Percentiles rank a stretch among this genome's conserved stretches.
Conservation (phyloP, 1,284 basidiomycete species). For the Butyriboletus appendiculatus region DNA sequence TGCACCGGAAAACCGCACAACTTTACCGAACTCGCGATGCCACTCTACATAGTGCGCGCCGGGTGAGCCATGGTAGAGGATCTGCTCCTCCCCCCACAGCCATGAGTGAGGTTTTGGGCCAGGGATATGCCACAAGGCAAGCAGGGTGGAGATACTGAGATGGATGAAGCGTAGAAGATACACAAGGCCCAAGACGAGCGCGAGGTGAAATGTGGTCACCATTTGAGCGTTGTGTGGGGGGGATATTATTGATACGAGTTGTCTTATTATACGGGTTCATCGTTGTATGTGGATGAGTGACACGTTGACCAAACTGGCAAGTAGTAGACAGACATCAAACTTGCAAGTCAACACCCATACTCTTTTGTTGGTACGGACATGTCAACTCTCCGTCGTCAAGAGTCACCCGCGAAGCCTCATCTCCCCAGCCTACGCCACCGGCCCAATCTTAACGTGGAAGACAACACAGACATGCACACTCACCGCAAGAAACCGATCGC, state of each 20-base stretch:
- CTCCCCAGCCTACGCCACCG: conserved; percentile 32
- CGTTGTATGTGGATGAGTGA: conserved; percentile 4
- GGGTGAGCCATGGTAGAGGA: conserved; percentile 48
- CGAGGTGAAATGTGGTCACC: conserved; percentile 14
- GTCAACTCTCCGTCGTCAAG: conserved; percentile 34
- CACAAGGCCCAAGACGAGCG: conserved; percentile 14
- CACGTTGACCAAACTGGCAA: conserved; percentile 14
- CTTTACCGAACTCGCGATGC: conserved; percentile 51
- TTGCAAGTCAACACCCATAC: conserved; percentile 12
- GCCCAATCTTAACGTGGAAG: conserved; percentile 33
- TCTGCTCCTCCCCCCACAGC: conserved; percentile 61
- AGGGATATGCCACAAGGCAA: conserved; percentile 44
- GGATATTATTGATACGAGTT: neutral
- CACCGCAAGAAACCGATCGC: conserved; percentile 34
- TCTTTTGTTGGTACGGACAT: conserved; percentile 15
- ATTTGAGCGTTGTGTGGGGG: conserved; percentile 8
- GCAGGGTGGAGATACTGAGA: conserved; percentile 29
- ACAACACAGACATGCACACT: conserved; percentile 39
- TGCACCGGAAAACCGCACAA: conserved; percentile 54
- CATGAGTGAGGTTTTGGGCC: conserved; percentile 48
- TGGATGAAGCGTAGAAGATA: conserved; percentile 22
- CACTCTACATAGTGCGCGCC: conserved; percentile 51
- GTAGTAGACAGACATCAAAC: conserved; percentile 1
- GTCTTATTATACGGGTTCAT: conserved; percentile 21
- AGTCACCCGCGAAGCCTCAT: conserved; percentile 27